Evolutionary conservation across 2,329 filamentous ascomycete species (phyloP).

Genomic region (Sclerotinia subarctica): DNA sequence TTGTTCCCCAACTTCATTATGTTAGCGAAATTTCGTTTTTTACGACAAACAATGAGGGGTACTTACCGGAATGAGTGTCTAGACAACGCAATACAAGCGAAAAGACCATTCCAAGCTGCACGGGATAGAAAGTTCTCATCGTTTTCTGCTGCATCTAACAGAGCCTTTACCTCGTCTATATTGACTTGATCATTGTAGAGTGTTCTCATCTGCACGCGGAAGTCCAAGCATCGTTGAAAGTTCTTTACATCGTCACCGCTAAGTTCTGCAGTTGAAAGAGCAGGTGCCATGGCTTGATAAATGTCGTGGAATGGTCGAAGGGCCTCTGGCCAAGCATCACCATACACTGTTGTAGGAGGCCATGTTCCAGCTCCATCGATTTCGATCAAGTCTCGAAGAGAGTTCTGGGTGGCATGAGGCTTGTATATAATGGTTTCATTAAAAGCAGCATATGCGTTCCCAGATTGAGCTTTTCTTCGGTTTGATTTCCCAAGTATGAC

Average conservation of each 20-base stretch:
- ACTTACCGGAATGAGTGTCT: conserved; percentile 39
- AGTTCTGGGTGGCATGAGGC: conserved; percentile 5
- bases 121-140: conserved; percentile 34
- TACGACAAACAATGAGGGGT: neutral
- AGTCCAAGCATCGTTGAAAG: conserved; percentile 19
- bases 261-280: conserved; percentile 29
- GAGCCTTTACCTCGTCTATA: conserved; percentile 1
- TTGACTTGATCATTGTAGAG: conserved; percentile 17
- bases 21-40: neutral
- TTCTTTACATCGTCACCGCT: conserved; percentile 37
- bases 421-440: neutral
- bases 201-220: conserved; percentile 14
- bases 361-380: conserved; percentile 31
- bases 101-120: conserved; percentile 40
- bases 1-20: conserved; percentile 37
- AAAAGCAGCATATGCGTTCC: neutral
- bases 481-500: neutral
- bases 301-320: conserved; percentile 38
- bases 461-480: neutral
- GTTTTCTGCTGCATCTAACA: conserved; percentile 26
- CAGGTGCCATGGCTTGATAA: conserved; percentile 36
- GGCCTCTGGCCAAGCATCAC: conserved; percentile 33
- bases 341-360: conserved; percentile 30
- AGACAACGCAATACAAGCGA: conserved; percentile 37
- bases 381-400: conserved; percentile 12